Evolutionary conservation across 306 rosid species (phyloP).

Genomic region (Cicer arietinum): DNA sequence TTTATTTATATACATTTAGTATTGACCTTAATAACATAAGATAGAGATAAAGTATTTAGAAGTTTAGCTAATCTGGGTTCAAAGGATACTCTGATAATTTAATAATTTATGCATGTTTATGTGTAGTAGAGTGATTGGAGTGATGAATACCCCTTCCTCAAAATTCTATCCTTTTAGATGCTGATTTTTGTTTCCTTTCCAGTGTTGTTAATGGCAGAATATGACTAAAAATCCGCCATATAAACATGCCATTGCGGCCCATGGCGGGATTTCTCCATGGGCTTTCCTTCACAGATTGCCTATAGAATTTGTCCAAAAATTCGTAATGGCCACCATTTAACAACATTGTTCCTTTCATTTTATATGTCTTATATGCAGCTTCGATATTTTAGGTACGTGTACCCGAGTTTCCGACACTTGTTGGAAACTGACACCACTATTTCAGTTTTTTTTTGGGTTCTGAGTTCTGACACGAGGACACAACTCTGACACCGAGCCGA

Average conservation of each 20-base stretch:
- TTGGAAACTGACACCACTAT: neutral
- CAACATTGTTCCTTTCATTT: neutral
- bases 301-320: too few relatives aligned
- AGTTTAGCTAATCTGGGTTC: neutral
- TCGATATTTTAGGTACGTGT: neutral
- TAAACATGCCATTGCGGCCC: too few relatives aligned
- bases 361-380: neutral
- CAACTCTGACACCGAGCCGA: neutral
- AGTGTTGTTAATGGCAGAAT: too few relatives aligned
- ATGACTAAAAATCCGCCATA: too few relatives aligned
- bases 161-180: neutral
- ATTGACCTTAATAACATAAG: neutral
- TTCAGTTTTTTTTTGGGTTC: too few relatives aligned
- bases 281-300: too few relatives aligned
- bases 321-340: too few relatives aligned
- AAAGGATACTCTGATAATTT: neutral
- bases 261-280: too few relatives aligned
- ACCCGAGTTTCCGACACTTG: neutral
- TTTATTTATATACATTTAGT: constrained; percentile 7
- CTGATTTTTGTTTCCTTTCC: neutral
- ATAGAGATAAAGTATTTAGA: neutral
- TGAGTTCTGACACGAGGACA: neutral
- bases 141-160: neutral
- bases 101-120: constrained; percentile 6
- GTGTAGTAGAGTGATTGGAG: neutral